These are phyloP conservation scores for Physcomitrium patens DNA, from an alignment of 225 moss, liverwort and hornwort species.

Conservation along the genomic window DNA sequence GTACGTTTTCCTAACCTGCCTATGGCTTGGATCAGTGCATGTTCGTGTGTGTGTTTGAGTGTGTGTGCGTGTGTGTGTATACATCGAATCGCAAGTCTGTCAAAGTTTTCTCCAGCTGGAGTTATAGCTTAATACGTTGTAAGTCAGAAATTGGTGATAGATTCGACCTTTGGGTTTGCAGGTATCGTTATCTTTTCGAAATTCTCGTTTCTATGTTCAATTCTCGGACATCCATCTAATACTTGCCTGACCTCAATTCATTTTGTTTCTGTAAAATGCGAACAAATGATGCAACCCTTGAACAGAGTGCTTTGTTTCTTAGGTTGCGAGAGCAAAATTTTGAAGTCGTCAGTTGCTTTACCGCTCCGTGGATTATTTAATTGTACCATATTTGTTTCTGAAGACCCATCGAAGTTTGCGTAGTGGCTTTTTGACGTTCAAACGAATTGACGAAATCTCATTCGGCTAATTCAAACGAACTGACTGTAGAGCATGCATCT, in stretches of 20 bases:
- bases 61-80: too few species aligned
- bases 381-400: neutral
- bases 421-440: neutral
- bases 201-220: neutral
- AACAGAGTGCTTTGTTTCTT: neutral
- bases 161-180: too few species aligned
- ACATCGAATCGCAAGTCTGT: neutral
- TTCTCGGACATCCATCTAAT: too few species aligned
- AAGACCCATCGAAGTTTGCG: neutral
- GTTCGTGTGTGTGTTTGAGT: too few species aligned
- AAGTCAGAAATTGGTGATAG: neutral
- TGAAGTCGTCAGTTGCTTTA: neutral
- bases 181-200: neutral
- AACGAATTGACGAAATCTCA: neutral
- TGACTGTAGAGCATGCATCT: constrained; percentile 12
- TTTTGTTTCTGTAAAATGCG: neutral
- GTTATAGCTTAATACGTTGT: too few species aligned
- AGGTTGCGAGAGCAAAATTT: neutral
- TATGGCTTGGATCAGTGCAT: neutral
- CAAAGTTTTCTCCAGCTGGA: neutral
- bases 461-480: constrained; percentile 2
- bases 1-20: constrained; percentile 23
- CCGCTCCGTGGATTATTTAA: neutral
- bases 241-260: neutral
- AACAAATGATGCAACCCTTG: neutral